Evolutionary conservation across 441 rosid species (phyloP).

Genomic region (Bruguiera hainesii): DNA sequence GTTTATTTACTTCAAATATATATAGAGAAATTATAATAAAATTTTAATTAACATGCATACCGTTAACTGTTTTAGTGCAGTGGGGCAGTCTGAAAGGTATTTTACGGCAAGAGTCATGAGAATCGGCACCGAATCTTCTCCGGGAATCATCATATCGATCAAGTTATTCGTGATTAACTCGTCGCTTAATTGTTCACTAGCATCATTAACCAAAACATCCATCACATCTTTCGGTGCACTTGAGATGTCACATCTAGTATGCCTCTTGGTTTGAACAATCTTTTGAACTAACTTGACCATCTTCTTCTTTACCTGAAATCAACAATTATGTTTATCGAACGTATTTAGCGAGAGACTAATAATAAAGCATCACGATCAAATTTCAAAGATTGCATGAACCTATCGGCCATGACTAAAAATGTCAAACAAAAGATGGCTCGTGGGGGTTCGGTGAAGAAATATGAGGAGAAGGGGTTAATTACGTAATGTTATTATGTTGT

Average conservation of each 20-base stretch:
- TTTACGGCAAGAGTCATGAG: slow-evolving; percentile 84
- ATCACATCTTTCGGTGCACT: slow-evolving; percentile 50
- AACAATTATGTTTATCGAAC: too few relatives aligned
- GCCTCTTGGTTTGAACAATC: slow-evolving; percentile 49
- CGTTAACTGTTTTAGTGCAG: slow-evolving; percentile 63
- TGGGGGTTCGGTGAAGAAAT: too few relatives aligned
- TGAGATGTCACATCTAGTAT: slow-evolving; percentile 26
- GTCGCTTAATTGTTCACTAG: slow-evolving; percentile 50
- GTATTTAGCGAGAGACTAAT: too few relatives aligned
- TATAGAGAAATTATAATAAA: too few relatives aligned
- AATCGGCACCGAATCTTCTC: slow-evolving; percentile 94
- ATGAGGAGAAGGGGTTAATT: too few relatives aligned
- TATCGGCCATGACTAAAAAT: too few relatives aligned
- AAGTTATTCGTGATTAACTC: slow-evolving; percentile 81
- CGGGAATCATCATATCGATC: slow-evolving; percentile 98
- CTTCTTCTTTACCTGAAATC: slow-evolving; percentile 78
- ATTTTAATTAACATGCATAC: slow-evolving; percentile 30
- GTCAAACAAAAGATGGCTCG: too few relatives aligned
- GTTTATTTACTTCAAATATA: background rate
- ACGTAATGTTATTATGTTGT: too few relatives aligned
- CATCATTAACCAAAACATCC: slow-evolving; percentile 63
- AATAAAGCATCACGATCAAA: too few relatives aligned
- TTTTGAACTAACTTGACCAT: slow-evolving; percentile 67
- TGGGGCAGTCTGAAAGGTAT: slow-evolving; percentile 79
- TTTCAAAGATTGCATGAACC: too few relatives aligned